Percentiles rank a stretch among this genome's conserved stretches.
These are phyloP conservation scores for Colletotrichum tropicicola DNA, from an alignment of 2,329 filamentous ascomycete species.

Conservation along the genomic window DNA sequence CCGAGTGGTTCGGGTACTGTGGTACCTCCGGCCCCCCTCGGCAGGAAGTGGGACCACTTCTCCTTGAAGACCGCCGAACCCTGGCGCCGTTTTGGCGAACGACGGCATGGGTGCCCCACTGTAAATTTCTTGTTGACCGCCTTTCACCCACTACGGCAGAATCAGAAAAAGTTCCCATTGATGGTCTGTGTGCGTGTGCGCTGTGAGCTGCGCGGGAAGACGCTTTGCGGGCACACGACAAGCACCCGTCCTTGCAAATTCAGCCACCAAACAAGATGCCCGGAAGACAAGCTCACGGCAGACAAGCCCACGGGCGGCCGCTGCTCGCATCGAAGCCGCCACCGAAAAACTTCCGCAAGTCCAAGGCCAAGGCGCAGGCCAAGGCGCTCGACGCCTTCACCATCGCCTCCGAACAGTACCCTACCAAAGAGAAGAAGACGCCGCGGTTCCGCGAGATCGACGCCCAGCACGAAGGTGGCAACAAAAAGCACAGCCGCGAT, in stretches of 20 bases:
- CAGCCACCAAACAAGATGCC: conserved; percentile 52
- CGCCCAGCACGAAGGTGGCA: conserved; percentile 40
- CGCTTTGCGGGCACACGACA: not conserved
- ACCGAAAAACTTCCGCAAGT: conserved; percentile 49
- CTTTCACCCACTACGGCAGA: conserved; percentile 30
- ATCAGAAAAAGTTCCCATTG: conserved; percentile 27
- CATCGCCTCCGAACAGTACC: conserved; percentile 62
- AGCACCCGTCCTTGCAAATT: not conserved
- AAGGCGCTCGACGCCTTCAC: conserved; percentile 67
- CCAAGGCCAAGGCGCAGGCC: conserved; percentile 56
- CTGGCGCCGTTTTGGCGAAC: not conserved
- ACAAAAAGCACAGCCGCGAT: conserved; percentile 32
- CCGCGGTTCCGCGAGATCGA: conserved; percentile 62
- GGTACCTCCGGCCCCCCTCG: conserved; percentile 15
- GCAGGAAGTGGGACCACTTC: conserved; percentile 9
- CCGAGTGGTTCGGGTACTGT: conserved; percentile 16
- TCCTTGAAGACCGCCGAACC: conserved; percentile 11
- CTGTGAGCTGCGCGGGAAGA: not conserved
- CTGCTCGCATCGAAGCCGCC: conserved; percentile 50
- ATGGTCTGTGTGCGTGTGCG: not conserved
- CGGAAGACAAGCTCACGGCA: conserved; percentile 66
- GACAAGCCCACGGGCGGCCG: conserved; percentile 64
- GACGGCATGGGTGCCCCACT: not conserved
- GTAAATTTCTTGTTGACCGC: conserved; percentile 32
- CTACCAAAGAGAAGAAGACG: conserved; percentile 55